Conservation (phyloP, 1,284 basidiomycete species). For the Irpex lacteus region DNA sequence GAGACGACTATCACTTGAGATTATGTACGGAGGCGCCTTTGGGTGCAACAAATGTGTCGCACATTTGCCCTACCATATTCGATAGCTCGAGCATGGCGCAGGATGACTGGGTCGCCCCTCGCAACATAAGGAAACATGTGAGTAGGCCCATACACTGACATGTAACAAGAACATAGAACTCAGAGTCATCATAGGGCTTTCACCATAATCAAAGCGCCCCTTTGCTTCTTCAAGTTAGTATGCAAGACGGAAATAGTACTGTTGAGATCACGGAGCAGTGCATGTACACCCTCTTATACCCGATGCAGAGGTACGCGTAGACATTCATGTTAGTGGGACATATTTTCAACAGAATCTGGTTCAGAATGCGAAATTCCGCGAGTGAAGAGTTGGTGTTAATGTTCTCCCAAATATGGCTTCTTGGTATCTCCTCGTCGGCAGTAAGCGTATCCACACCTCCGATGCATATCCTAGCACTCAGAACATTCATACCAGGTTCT, state of each 20-base stretch:
- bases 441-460: conserved; percentile 15
- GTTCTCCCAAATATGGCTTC: conserved; percentile 55
- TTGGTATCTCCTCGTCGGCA: conserved; percentile 49
- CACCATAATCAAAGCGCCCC: not conserved
- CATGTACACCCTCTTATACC: conserved; percentile 46
- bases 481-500: conserved; percentile 29
- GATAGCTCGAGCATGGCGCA: not conserved
- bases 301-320: conserved; percentile 37
- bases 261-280: conserved; percentile 27
- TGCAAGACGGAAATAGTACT: conserved; percentile 13
- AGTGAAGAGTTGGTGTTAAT: conserved; percentile 53
- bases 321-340: no score
- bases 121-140: not conserved
- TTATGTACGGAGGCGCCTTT: conserved; percentile 47
- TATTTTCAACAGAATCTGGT: not conserved
- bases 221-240: conserved; percentile 1
- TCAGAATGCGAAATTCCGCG: conserved; percentile 39
- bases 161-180: no score
- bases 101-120: not conserved
- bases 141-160: not conserved
- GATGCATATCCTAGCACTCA: not conserved
- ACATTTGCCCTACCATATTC: not conserved
- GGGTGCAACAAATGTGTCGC: not conserved
- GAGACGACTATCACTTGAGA: conserved; percentile 33
- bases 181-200: no score